Evolutionary conservation across 192 early-diverging fungal genomes (phyloP), one percentile per base, ranked within the genome.

Genomic region (Umbelopsis vinacea): DNA sequence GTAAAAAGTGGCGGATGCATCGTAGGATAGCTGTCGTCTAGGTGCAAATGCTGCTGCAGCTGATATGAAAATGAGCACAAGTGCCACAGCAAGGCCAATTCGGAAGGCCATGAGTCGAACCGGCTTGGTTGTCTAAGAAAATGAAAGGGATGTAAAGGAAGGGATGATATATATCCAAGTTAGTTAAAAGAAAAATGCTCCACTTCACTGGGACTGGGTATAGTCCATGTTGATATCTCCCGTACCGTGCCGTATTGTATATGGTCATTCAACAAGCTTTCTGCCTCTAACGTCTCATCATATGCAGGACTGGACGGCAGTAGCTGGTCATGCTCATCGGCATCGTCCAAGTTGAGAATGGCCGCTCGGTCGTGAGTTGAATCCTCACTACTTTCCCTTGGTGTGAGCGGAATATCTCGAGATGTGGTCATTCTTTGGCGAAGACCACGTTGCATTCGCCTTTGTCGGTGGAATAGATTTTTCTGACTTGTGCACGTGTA

Each of bases 1-100:
- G n/a, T 66, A 80, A 60, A 52, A 75, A 4, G 57, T 63, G 17
- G 57, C 57, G 14, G 57, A 63, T 37, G 57, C 29, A 35, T 63
- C 33, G 57, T 63, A 63, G 19, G 29, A 26, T 14, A 19, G 29
- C 29, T 35, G 26, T 9, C 26, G 57, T 37, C 57, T 35, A 38
- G 57, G 57, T 37, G 57, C 57, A 63, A 63, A 63, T 3, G 33
- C 33, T 5, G 57, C 24, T 33, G 37, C 57, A 63, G 33, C 26
- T 37, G 57, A 63, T 63, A 63, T 63, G 19, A 63, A 63, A 0
- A 63, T 33, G 1, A 35, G 29, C 17, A 63, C 29, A 19, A 63
- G 57, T 2, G 15, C 15, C 26, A 63, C 33, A 2, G 57, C 57
- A 35, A 63, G 23, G 26, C 15, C 57, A 37, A 63, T 29, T 5